Percentiles rank a stretch among this genome's conserved stretches.
Evolutionary conservation across 331 rosid species (phyloP).

Genomic region (Saraca asoca): DNA sequence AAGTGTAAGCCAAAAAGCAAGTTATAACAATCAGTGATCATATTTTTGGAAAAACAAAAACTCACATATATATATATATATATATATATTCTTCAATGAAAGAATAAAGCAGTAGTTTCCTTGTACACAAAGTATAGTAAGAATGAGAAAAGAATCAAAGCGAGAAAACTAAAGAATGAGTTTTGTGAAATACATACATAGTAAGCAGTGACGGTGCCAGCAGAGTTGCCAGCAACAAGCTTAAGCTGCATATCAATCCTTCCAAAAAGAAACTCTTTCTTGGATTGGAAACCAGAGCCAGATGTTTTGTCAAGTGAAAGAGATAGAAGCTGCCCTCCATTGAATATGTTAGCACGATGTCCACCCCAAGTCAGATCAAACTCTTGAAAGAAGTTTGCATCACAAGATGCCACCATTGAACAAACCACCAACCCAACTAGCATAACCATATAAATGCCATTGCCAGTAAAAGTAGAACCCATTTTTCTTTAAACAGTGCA

Average conservation of each 20-base stretch:
- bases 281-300: constrained; percentile 47
- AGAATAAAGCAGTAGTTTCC: constrained; percentile 4
- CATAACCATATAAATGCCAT: not conserved
- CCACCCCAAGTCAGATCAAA: constrained; percentile 45
- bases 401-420: not conserved
- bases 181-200: constrained; percentile 13
- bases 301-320: constrained; percentile 49
- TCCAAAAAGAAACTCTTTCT: constrained; percentile 35
- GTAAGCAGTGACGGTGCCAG: constrained; percentile 35
- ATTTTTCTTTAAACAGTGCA: constrained; percentile 22
- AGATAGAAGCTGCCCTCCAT: constrained; percentile 32
- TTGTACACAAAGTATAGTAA: not conserved
- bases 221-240: constrained; percentile 42
- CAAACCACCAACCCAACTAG: no score
- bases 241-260: constrained; percentile 44
- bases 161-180: not conserved
- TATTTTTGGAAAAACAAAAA: not conserved
- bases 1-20: constrained; percentile 14
- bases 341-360: constrained; percentile 32
- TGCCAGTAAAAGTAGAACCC: constrained; percentile 37
- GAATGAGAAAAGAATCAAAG: constrained; percentile 11
- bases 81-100: not conserved
- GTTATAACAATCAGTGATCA: constrained; percentile 26
- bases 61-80: no score
- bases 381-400: constrained; percentile 36